Percentiles rank a stretch among this genome's conserved stretches.
Conservation (phyloP, 2,329 filamentous ascomycete genomes). For the Diaporthe sp. region DNA sequence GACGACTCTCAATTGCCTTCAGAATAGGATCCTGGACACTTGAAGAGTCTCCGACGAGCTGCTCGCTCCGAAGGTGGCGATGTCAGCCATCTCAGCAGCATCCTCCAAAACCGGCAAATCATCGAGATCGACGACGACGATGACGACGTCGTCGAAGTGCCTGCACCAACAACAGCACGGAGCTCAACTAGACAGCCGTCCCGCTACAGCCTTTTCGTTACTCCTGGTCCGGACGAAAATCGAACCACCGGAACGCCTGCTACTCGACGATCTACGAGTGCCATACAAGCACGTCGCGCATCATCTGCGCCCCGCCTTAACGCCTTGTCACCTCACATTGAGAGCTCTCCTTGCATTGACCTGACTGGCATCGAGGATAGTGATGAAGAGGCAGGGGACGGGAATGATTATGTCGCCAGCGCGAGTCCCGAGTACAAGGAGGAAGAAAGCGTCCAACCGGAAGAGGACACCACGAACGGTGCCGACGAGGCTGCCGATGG, state of each 20-base stretch:
- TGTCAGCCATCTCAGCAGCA: background rate
- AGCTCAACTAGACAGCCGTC: background rate
- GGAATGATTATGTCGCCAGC: background rate
- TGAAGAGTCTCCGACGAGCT: background rate
- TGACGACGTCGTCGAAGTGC: background rate
- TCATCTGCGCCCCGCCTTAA: background rate
- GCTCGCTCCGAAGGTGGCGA: background rate
- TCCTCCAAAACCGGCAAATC: background rate
- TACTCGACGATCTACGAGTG: background rate
- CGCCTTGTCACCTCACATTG: background rate
- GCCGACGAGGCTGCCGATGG: background rate
- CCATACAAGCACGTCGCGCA: background rate
- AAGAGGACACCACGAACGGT: background rate
- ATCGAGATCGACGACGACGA: background rate
- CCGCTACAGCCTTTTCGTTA: background rate
- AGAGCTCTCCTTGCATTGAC: background rate
- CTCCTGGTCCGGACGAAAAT: background rate
- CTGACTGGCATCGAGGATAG: background rate
- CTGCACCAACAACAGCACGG: background rate
- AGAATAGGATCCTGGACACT: background rate
- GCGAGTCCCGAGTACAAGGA: background rate
- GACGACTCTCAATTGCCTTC: background rate
- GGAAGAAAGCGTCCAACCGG: background rate
- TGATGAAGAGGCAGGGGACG: background rate
- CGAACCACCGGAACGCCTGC: background rate